Conservation (phyloP, 345 rosid species). For the Eucalyptus melliodora region DNA sequence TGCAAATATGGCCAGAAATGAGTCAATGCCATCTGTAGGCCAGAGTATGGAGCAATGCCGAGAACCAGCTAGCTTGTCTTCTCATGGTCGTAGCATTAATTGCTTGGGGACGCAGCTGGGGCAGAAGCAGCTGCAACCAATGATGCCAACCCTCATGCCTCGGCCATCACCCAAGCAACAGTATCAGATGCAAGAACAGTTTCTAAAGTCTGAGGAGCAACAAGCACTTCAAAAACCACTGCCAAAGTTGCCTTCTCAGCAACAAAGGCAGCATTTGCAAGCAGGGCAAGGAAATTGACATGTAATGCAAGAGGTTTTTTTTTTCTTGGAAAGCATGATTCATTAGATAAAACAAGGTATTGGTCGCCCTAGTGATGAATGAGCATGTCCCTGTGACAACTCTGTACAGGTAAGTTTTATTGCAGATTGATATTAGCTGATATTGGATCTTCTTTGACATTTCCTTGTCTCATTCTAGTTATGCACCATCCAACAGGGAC, state of each 20-base stretch:
- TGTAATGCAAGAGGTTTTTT: slow-evolving; percentile 41
- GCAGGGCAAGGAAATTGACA: slow-evolving; percentile 46
- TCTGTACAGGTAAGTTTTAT: not conserved
- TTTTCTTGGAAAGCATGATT: not conserved
- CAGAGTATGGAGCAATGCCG: slow-evolving; percentile 50
- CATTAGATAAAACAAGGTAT: not conserved
- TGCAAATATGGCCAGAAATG: slow-evolving; percentile 32
- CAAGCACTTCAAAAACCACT: not conserved
- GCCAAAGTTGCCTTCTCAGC: slow-evolving; percentile 8
- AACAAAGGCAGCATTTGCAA: slow-evolving; percentile 28
- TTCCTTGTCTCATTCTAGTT: not conserved
- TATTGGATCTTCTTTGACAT: not conserved
- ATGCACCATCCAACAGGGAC: not conserved
- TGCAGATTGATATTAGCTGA: not conserved
- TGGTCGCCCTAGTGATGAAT: not conserved
- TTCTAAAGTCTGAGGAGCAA: not conserved
- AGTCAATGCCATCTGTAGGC: slow-evolving; percentile 30
- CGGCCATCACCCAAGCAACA: slow-evolving; percentile 26
- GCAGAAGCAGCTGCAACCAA: not conserved
- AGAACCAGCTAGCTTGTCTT: slow-evolving; percentile 40
- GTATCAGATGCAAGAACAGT: not conserved
- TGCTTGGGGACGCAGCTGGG: not conserved
- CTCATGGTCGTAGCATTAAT: slow-evolving; percentile 22
- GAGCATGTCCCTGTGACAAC: not conserved
- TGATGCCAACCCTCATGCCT: slow-evolving; percentile 20